Evolutionary conservation across 768 basidiomycete species (phyloP), one percentile per base, ranked within the genome.

Genomic region (Kwoniella sp.): DNA sequence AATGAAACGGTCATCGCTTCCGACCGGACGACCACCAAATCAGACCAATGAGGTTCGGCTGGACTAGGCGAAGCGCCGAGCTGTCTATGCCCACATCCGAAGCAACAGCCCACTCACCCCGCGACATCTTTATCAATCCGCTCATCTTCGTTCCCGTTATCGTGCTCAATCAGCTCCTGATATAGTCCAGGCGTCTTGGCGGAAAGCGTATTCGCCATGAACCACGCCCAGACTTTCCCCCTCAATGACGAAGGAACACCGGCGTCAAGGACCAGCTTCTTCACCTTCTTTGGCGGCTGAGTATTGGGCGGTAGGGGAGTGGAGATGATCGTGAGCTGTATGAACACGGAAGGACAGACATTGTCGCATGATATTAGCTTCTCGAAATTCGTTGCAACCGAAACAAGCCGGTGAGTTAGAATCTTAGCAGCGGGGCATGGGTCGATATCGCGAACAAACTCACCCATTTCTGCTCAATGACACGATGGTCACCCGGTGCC

Each of bases 211-310:
- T 57, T 53, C 13, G 62, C 58, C 71, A 77, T 71, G 59, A 78
- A 74, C 79, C 79, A 80, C 1, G 71, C 70, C 77, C 77, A 80
- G 15, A 79, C 76, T 58, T 69, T 70, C 5, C 77, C 73, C 30
- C 79, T 55, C 0, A 80, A 58, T 7, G 74, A 76, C 0, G 69
- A 56, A 13, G 79, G 79, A 2, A 80, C 65, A 0, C 73, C 69
- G 34, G 63, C 61, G 17, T 76, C 76, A 9, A 75, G 55, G 13
- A 76, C 75, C 13, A 78, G 59, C 52, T 73, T 78, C n/a, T 59
- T 53, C 38, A 79, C 71, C 58, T 79, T 80, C 61, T 75, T 80
- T 15, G 74, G 65, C 26, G 61, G 69, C 1, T 51, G 45, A 15
- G 61, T 22, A 47, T 62, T 65, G 15, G 60, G 20, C n/a, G 63